Conservation (phyloP, 352 stramenopile species). For the Pythium guiyangense region DNA sequence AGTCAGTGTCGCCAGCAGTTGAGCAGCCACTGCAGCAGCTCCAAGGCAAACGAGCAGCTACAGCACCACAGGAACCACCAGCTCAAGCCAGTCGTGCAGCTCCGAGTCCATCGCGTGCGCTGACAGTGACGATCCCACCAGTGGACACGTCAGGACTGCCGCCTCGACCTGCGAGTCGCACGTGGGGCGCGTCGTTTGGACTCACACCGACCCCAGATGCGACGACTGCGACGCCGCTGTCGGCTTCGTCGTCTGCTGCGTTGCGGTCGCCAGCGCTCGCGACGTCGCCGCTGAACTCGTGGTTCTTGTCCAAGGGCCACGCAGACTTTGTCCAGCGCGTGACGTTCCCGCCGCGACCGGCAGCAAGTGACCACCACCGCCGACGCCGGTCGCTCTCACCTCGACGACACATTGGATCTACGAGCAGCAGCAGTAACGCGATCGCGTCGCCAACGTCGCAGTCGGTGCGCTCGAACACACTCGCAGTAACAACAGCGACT, state of each 20-base stretch:
- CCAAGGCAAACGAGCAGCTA: not conserved
- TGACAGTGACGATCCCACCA: not conserved
- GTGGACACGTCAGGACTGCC: not conserved
- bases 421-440: not conserved
- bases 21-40: not conserved
- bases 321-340: constrained; percentile 22
- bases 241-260: not conserved
- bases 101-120: not conserved
- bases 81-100: not conserved
- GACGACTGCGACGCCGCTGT: not conserved
- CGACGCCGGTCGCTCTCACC: constrained; percentile 38
- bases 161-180: constrained; percentile 2
- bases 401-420: constrained; percentile 2
- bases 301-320: constrained; percentile 22
- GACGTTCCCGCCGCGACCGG: constrained; percentile 3
- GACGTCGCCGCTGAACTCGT: constrained; percentile 18
- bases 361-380: constrained; percentile 9
- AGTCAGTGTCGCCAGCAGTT: no score
- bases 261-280: not conserved
- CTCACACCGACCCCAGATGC: constrained; percentile 6
- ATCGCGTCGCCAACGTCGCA: not conserved
- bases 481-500: not conserved
- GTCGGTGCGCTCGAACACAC: not conserved
- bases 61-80: not conserved
- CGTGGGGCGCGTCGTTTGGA: constrained; percentile 14